Evolutionary conservation across 305 asterid genomes (phyloP).

Genomic region (Andrographis paniculata): DNA sequence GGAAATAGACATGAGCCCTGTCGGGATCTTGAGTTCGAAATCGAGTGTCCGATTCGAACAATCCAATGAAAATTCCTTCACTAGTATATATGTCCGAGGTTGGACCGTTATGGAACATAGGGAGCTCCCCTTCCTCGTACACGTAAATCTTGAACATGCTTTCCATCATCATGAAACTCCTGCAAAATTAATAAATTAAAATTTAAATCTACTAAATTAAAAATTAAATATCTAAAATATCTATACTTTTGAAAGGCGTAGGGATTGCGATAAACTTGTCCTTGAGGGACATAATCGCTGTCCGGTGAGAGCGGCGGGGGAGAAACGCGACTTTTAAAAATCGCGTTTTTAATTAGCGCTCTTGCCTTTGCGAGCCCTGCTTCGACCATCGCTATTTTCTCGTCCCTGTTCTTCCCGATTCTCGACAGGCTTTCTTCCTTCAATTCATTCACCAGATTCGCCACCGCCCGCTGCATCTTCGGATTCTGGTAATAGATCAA

Average conservation of each 20-base stretch:
- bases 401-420: slow-evolving; percentile 29
- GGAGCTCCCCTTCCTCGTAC: slow-evolving; percentile 72
- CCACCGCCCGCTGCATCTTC: slow-evolving; percentile 43
- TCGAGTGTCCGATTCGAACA: slow-evolving; percentile 29
- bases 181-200: too few species aligned
- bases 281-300: slow-evolving; percentile 33
- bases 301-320: slow-evolving; percentile 13
- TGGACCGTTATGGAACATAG: slow-evolving; percentile 59
- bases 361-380: slow-evolving; percentile 40
- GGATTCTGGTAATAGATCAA: slow-evolving; percentile 24
- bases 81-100: slow-evolving; percentile 46
- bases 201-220: too few species aligned
- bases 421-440: slow-evolving; percentile 25
- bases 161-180: slow-evolving; percentile 65
- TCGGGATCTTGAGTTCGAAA: slow-evolving; percentile 42
- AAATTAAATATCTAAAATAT: too few species aligned
- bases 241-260: slow-evolving; percentile 45
- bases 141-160: slow-evolving; percentile 44
- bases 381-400: slow-evolving; percentile 36
- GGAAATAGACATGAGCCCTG: slow-evolving; percentile 50
- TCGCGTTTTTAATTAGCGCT: slow-evolving; percentile 33
- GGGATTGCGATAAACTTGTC: slow-evolving; percentile 40
- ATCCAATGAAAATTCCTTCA: slow-evolving; percentile 48
- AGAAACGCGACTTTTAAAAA: slow-evolving; percentile 22
- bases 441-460: slow-evolving; percentile 29